Evolutionary conservation across 176 grass and related monocot species (phyloP).

Genomic region (Carex cristatella): DNA sequence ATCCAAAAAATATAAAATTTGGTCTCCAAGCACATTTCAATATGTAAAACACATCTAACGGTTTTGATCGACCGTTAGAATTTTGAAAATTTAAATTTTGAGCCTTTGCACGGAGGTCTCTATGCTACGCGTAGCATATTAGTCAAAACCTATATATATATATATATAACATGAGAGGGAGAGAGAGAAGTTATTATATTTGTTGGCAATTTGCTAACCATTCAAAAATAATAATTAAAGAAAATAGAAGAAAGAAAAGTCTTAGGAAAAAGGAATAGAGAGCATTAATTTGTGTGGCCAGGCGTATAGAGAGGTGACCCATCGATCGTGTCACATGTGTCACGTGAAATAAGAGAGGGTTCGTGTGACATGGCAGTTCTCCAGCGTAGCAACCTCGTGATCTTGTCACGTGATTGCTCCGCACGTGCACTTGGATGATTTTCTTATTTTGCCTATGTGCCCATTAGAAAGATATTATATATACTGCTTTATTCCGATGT

Average conservation of each 20-base stretch:
- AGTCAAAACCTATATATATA: no score
- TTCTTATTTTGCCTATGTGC: not conserved
- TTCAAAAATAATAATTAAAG: not conserved
- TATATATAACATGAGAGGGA: no score
- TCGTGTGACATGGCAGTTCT: not conserved
- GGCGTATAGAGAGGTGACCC: not conserved
- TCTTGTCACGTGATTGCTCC: not conserved
- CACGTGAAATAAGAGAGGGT: conserved; percentile 4
- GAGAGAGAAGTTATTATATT: no score
- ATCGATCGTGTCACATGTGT: not conserved
- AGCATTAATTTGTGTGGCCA: not conserved
- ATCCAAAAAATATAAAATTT: no score
- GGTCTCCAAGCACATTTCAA: no score
- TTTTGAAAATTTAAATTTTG: no score
- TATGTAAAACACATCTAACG: no score
- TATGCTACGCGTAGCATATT: no score
- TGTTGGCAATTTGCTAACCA: not conserved
- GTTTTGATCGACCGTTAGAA: no score
- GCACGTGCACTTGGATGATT: not conserved
- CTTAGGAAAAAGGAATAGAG: not conserved
- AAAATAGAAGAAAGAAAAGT: not conserved
- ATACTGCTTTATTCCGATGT: not conserved
- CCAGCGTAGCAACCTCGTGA: not conserved
- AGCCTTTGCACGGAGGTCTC: no score
- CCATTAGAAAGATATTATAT: not conserved